phyloP scores from a whole-genome alignment of 164 flowering plant genomes.

The Magnolia kwangsiensis region DNA sequence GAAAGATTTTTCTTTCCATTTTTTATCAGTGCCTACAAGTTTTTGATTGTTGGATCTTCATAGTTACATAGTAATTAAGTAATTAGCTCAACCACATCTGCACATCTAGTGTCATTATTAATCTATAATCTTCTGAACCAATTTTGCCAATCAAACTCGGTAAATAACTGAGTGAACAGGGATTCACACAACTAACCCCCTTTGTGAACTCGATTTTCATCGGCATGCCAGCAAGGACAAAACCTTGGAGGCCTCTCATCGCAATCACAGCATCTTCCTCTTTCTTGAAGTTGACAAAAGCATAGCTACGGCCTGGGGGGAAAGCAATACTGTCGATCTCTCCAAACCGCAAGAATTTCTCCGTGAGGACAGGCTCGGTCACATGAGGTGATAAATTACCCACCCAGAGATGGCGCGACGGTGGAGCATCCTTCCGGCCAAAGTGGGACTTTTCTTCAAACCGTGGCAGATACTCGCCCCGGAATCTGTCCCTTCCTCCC shows the following conservation, averaged over 20 bases:
- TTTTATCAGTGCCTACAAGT: neutral
- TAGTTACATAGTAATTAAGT: neutral
- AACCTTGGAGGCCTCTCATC: constrained; percentile 65
- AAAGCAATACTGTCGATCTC: constrained; percentile 72
- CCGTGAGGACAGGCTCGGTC: constrained; percentile 36
- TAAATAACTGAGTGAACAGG: constrained; percentile 5
- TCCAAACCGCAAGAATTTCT: constrained; percentile 64
- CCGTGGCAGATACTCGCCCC: constrained; percentile 40
- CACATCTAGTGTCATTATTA: neutral
- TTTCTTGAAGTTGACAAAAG: constrained; percentile 61
- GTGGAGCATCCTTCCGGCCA: constrained; percentile 39
- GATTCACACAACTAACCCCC: constrained; percentile 81
- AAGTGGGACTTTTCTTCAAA: constrained; percentile 34
- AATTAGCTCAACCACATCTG: neutral
- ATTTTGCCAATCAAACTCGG: neutral
- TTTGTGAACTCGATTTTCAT: constrained; percentile 89
- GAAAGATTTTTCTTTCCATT: neutral
- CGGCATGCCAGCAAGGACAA: constrained; percentile 60
- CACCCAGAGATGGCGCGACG: constrained; percentile 91
- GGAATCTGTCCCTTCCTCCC: constrained; percentile 47
- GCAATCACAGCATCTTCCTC: constrained; percentile 79
- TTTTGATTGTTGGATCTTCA: neutral
- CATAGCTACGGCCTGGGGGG: constrained; percentile 80
- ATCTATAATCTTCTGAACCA: neutral
- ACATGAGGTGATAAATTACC: constrained; percentile 66